Conservation (phyloP, 257 asterid genomes). For the Verbena officinalis region DNA sequence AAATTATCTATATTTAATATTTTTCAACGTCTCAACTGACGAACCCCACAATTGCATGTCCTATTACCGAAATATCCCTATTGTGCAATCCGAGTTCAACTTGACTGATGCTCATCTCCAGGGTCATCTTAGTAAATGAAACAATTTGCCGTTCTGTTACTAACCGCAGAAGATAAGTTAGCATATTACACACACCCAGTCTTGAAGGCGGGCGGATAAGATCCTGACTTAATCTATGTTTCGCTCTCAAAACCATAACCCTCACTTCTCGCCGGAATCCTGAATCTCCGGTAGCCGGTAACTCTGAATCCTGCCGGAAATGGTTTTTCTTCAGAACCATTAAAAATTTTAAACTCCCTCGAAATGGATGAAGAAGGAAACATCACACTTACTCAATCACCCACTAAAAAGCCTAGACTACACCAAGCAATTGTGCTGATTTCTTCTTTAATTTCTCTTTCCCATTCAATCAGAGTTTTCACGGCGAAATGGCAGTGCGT, state of each 20-base stretch:
- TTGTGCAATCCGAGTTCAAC: not conserved
- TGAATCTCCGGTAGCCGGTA: slow-evolving; percentile 32
- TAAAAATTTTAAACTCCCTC: slow-evolving; percentile 9
- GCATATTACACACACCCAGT: slow-evolving; percentile 28
- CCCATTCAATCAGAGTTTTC: slow-evolving; percentile 69
- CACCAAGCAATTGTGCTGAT: slow-evolving; percentile 43
- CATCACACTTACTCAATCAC: slow-evolving; percentile 19
- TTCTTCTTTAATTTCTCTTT: slow-evolving; percentile 64
- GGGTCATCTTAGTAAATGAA: slow-evolving; percentile 27
- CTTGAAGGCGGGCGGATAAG: slow-evolving; percentile 40
- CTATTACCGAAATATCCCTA: slow-evolving; percentile 27
- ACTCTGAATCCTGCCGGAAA: slow-evolving; percentile 31
- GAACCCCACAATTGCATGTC: not conserved
- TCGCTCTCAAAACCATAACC: slow-evolving; percentile 22
- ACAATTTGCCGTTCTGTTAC: slow-evolving; percentile 27
- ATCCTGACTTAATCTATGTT: slow-evolving; percentile 23
- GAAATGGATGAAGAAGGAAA: slow-evolving; percentile 52
- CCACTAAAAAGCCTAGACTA: slow-evolving; percentile 34
- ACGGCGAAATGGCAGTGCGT: slow-evolving; percentile 68
- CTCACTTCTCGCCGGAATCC: slow-evolving; percentile 46
- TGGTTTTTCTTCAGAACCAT: slow-evolving; percentile 21
- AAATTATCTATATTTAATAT: not conserved
- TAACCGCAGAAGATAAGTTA: slow-evolving; percentile 36
- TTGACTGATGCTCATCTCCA: not conserved
- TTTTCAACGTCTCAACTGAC: slow-evolving; percentile 34